A percentile compares a stretch with the other conserved stretches of the same genome.
phyloP scores from a whole-genome alignment of 2,329 filamentous ascomycete genomes.

The Helotiales sp. region DNA sequence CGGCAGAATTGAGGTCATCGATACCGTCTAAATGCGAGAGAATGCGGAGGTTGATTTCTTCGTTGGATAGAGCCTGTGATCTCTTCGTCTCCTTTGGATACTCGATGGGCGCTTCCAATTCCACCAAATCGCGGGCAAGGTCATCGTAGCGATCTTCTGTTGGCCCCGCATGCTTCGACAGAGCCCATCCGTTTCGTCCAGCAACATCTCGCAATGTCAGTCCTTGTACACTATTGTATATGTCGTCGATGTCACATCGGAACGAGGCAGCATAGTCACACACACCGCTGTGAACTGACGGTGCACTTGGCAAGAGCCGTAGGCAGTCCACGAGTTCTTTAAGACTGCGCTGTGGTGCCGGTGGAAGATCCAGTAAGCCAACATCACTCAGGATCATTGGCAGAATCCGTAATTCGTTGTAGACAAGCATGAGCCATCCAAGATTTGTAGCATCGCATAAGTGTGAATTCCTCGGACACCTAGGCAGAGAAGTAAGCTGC shows the following conservation, averaged over 20 bases:
- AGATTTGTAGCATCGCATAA: conserved; percentile 53
- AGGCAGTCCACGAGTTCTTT: conserved; percentile 47
- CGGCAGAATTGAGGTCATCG: conserved; percentile 44
- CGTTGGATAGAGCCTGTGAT: conserved; percentile 16
- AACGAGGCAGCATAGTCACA: conserved; percentile 53
- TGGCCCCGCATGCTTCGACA: conserved; percentile 40
- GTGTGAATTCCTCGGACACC: conserved; percentile 51
- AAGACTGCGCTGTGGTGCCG: conserved; percentile 41
- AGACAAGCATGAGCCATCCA: conserved; percentile 54
- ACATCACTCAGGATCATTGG: conserved; percentile 39
- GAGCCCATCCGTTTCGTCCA: conserved; percentile 49
- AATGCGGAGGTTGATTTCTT: conserved; percentile 41
- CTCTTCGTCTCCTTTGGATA: conserved; percentile 6
- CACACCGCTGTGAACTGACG: conserved; percentile 43
- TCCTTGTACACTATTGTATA: conserved; percentile 51
- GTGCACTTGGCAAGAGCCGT: conserved; percentile 45
- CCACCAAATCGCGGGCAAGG: conserved; percentile 11
- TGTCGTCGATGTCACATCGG: conserved; percentile 47
- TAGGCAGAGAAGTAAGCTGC: conserved; percentile 41
- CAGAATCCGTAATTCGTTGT: conserved; percentile 48
- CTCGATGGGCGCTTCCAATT: conserved; percentile 18
- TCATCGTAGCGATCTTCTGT: conserved; percentile 17
- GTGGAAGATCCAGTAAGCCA: conserved; percentile 22
- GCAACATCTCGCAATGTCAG: conserved; percentile 50
- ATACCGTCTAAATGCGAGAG: conserved; percentile 42